Evolutionary conservation across 2,329 filamentous ascomycete genomes (phyloP), one percentile per base, ranked within the genome.

Genomic region (Aspergillus chevalieri): DNA sequence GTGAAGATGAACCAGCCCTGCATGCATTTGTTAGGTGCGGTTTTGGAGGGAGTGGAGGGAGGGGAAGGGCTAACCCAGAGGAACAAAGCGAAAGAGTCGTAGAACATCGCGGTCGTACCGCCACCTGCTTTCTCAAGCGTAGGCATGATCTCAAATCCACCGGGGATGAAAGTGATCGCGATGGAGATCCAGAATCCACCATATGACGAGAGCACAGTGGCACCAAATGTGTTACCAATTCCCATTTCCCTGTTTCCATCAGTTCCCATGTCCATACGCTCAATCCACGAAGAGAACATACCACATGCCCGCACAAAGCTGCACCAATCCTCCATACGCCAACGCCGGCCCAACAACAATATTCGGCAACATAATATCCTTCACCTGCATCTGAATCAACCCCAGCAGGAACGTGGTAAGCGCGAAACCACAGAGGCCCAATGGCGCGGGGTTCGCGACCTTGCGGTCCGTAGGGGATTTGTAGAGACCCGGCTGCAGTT

Each of bases 261-360:
- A 49, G 43, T 22, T 21, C 21, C 10, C 12, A 3, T 33, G 47
- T n/a, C 30, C 2, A 19, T 19, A 41, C 4, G 8, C 38, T 9
- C 22, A 21, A 19, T 22, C 21, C 30, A 26, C 22, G 17, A 24
- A 24, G 10, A 49, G 9, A 39, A 46, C 67, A 52, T 76, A 88
- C 87, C 87, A 90, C 87, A 90, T 91, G 70, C 87, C 87, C 56
- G 86, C 84, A 2, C 86, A 73, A 26, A 90, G 76, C 74, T 90
- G 87, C 34, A 89, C 80, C 21, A 89, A 72, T 49, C 85, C 86
- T 52, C 86, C 86, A 65, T 89, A 89, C 10, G 78, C 85, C 58
- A 83, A 82, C 1, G 85, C 84, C 15, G 84, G 69, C 3, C 81
- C 79, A 9, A 89, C 77, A 34, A 83, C 79, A 46, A 90, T 77